Conservation (phyloP, 2,329 filamentous ascomycete genomes). For the Chaetoscypha palmicola region DNA sequence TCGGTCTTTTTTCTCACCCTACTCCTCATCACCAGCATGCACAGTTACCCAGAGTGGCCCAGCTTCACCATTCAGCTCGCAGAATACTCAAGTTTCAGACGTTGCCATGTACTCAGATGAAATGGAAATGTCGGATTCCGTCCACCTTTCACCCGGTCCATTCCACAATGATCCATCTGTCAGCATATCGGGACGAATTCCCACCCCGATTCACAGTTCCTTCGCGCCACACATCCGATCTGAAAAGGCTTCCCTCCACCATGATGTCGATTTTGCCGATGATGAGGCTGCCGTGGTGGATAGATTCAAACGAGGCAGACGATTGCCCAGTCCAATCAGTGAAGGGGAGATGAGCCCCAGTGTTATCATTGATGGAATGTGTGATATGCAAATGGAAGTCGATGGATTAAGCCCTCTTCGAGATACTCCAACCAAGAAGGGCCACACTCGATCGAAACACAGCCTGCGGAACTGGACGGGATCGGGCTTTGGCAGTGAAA, state of each 20-base stretch:
- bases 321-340: slow-evolving; percentile 31
- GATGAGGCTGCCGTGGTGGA: slow-evolving; percentile 25
- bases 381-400: slow-evolving; percentile 31
- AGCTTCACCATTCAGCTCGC: slow-evolving; percentile 18
- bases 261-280: slow-evolving; percentile 20
- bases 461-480: slow-evolving; percentile 28
- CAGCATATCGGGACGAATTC: slow-evolving; percentile 27
- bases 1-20: slow-evolving; percentile 25
- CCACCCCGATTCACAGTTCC: slow-evolving; percentile 31
- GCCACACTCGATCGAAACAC: slow-evolving; percentile 29
- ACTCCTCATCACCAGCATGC: slow-evolving; percentile 17
- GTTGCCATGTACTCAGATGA: slow-evolving; percentile 25
- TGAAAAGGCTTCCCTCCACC: slow-evolving; percentile 18
- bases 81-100: slow-evolving; percentile 24
- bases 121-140: slow-evolving; percentile 29
- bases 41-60: slow-evolving; percentile 16
- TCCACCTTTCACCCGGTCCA: slow-evolving; percentile 26
- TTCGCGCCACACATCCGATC: slow-evolving; percentile 25
- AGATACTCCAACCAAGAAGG: slow-evolving; percentile 29
- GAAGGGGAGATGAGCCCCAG: slow-evolving; percentile 30
- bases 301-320: slow-evolving; percentile 23
- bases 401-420: slow-evolving; percentile 15
- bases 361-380: slow-evolving; percentile 24
- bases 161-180: slow-evolving; percentile 27
- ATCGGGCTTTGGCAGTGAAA: slow-evolving; percentile 20